Conservation (phyloP, 169 alveolate species). For the Plasmodium knowlesi region DNA sequence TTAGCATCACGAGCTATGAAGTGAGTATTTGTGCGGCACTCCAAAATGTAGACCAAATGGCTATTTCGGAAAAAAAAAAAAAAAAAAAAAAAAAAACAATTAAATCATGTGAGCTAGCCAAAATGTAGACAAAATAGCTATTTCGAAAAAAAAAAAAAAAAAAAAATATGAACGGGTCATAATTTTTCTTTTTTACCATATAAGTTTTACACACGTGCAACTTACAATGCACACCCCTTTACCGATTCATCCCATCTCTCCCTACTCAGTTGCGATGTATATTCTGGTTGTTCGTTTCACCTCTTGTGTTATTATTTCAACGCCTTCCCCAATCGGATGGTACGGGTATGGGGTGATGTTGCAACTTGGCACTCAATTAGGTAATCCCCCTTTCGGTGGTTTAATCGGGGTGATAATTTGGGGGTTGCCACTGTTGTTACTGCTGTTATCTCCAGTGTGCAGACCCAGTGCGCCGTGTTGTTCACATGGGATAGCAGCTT, state of each 20-base stretch:
- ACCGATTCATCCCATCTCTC: background rate
- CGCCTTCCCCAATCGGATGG: background rate
- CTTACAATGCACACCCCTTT: background rate
- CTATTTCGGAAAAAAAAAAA: background rate
- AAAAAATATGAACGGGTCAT: slow-evolving; percentile 41
- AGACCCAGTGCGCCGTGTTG: too few species aligned
- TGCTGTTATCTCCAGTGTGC: too few species aligned
- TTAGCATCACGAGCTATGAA: too few species aligned
- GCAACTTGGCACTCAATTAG: background rate
- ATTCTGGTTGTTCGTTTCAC: background rate
- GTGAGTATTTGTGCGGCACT: background rate
- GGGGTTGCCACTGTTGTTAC: too few species aligned
- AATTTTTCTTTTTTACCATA: background rate
- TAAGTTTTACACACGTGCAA: background rate
- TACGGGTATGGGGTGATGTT: background rate
- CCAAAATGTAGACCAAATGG: background rate
- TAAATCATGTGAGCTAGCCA: slow-evolving; percentile 1
- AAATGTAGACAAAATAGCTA: slow-evolving; percentile 1
- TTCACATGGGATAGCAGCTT: background rate
- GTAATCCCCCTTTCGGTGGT: background rate
- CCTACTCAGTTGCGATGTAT: background rate
- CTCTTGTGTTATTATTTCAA: background rate
- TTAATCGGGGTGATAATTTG: too few species aligned
- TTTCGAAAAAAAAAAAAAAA: slow-evolving; percentile 40
- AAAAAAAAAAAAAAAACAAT: slow-evolving; percentile 1